Percentiles rank a stretch among this genome's conserved stretches.
These are phyloP conservation scores for Trichosanthes truncata DNA, from an alignment of 306 rosid species.

Conservation along the genomic window DNA sequence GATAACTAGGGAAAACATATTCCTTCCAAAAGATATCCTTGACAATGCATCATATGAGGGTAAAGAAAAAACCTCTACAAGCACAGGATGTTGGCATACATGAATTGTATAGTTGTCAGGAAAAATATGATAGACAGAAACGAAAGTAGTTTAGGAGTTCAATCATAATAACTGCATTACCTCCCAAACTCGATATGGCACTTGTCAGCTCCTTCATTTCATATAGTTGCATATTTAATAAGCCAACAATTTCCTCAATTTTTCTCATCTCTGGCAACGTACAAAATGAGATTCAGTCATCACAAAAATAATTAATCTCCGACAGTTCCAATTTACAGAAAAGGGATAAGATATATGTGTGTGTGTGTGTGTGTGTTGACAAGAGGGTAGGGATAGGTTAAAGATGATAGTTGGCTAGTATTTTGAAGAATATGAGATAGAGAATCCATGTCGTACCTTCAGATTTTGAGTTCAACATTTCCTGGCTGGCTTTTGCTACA, in stretches of 20 bases:
- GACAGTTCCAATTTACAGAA: neutral
- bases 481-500: constrained; percentile 76
- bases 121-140: too few relatives aligned
- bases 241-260: constrained; percentile 43
- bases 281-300: constrained; percentile 19
- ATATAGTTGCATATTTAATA: constrained; percentile 60
- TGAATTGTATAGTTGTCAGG: too few relatives aligned
- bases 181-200: constrained; percentile 62
- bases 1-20: neutral
- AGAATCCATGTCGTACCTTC: constrained; percentile 45
- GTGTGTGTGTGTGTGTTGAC: too few relatives aligned
- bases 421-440: neutral
- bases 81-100: too few relatives aligned
- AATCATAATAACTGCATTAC: constrained; percentile 23
- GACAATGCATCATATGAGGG: too few relatives aligned
- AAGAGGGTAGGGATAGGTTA: too few relatives aligned
- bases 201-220: constrained; percentile 75
- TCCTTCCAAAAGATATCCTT: too few relatives aligned
- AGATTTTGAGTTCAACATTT: constrained; percentile 51
- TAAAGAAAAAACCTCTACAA: too few relatives aligned
- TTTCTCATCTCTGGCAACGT: constrained; percentile 46
- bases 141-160: neutral
- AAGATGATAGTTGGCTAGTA: too few relatives aligned
- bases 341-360: too few relatives aligned
- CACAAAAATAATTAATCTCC: neutral